These are phyloP conservation scores for Linderina pennispora DNA, from an alignment of 192 early-diverging fungal species.

Conservation along the genomic window DNA sequence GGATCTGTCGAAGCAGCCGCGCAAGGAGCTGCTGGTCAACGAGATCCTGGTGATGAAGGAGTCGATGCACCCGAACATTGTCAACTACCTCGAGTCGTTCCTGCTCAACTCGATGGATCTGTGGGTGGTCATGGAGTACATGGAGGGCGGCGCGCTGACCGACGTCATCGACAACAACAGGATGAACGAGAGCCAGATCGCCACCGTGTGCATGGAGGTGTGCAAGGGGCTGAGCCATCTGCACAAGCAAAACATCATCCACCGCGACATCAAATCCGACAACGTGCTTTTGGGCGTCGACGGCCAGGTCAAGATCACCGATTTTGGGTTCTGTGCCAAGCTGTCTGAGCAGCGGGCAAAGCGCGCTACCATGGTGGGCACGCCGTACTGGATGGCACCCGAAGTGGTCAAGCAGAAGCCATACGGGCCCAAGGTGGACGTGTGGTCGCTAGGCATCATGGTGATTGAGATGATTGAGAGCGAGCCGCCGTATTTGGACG, in stretches of 20 bases:
- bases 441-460: constrained; percentile 96
- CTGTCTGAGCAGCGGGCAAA: constrained; percentile 78
- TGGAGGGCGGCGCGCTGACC: constrained; percentile 97
- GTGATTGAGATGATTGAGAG: constrained; percentile 97
- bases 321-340: constrained; percentile 95
- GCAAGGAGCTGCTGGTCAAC: constrained; percentile 87
- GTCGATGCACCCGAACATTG: constrained; percentile 90
- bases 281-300: constrained; percentile 77
- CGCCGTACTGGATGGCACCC: constrained; percentile 87
- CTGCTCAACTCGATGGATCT: constrained; percentile 76
- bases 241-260: constrained; percentile 80
- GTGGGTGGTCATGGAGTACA: constrained; percentile 99
- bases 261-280: constrained; percentile 87
- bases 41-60: constrained; percentile 95
- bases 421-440: constrained; percentile 74
- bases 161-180: constrained; percentile 95
- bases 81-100: constrained; percentile 93
- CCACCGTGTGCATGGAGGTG: constrained; percentile 82
- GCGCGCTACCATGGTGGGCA: constrained; percentile 84
- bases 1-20: constrained; percentile 78
- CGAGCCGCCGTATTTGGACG: constrained; percentile 93
- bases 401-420: constrained; percentile 80
- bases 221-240: constrained; percentile 74
- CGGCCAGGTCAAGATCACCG: constrained; percentile 85
- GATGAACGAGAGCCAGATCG: constrained; percentile 92